Conservation (phyloP, 768 basidiomycete genomes). For the Kwoniella bestiolae region DNA sequence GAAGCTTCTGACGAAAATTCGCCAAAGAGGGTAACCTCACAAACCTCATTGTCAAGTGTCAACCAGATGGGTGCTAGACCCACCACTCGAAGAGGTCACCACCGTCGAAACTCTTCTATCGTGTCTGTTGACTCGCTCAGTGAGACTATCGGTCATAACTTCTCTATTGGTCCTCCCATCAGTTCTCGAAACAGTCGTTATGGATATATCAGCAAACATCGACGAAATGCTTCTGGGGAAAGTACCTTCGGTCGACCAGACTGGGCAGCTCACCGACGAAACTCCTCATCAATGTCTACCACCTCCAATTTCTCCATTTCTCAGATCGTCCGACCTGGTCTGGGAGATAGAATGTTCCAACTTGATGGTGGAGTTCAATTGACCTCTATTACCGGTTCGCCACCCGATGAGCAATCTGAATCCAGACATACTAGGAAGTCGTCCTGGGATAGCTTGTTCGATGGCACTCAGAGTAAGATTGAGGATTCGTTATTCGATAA, state of each 20-base stretch:
- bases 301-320: conserved; percentile 30
- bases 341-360: conserved; percentile 55
- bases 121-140: conserved; percentile 41
- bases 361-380: conserved; percentile 47
- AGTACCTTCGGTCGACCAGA: conserved; percentile 40
- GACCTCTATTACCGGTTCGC: conserved; percentile 46
- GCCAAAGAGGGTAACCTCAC: background rate
- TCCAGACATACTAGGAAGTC: conserved; percentile 1
- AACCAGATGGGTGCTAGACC: conserved; percentile 5
- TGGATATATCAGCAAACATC: conserved; percentile 41
- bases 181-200: conserved; percentile 39
- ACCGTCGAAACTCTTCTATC: conserved; percentile 46
- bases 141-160: conserved; percentile 10
- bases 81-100: conserved; percentile 38
- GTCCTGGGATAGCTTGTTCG: conserved; percentile 34
- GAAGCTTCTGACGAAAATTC: conserved; percentile 14
- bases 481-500: conserved; percentile 31
- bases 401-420: conserved; percentile 20
- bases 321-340: conserved; percentile 46
- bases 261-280: conserved; percentile 49
- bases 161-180: conserved; percentile 32
- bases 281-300: conserved; percentile 37
- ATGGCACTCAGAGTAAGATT: conserved; percentile 17
- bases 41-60: conserved; percentile 9
- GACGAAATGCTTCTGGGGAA: conserved; percentile 35